These are phyloP conservation scores for Actinomortierella wolfii DNA, from an alignment of 371 early-diverging fungal species.

Conservation along the genomic window DNA sequence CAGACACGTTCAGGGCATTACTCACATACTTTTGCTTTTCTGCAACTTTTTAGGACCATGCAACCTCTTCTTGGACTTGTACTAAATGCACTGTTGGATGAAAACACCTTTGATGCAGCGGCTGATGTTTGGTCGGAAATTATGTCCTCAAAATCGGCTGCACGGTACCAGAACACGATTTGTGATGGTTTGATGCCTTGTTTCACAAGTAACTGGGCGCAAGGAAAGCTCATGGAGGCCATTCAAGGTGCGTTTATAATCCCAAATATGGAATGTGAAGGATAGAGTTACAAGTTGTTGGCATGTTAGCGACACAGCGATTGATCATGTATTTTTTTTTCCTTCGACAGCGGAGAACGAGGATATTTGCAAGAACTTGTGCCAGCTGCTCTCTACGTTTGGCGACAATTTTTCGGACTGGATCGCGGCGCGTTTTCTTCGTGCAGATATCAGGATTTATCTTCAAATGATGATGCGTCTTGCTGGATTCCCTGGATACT, in stretches of 20 bases:
- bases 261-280: constrained; percentile 7
- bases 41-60: constrained; percentile 27
- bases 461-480: constrained; percentile 71
- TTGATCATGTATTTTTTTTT: constrained; percentile 6
- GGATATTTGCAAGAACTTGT: constrained; percentile 56
- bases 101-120: constrained; percentile 53
- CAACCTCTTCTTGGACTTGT: constrained; percentile 52
- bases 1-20: no score
- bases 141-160: constrained; percentile 50
- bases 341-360: constrained; percentile 56
- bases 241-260: constrained; percentile 48
- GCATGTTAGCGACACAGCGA: no score
- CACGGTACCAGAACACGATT: constrained; percentile 44
- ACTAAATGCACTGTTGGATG: constrained; percentile 49
- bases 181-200: constrained; percentile 59
- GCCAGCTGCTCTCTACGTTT: constrained; percentile 65
- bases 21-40: constrained; percentile 2
- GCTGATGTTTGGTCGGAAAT: constrained; percentile 60
- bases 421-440: constrained; percentile 52
- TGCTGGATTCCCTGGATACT: constrained; percentile 73
- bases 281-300: constrained; percentile 10
- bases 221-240: constrained; percentile 49
- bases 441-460: constrained; percentile 52
- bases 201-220: constrained; percentile 58
- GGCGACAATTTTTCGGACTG: constrained; percentile 75